Percentiles rank a stretch among this genome's conserved stretches.
phyloP scores from a whole-genome alignment of 306 rosid genomes.

The Senna siamea region DNA sequence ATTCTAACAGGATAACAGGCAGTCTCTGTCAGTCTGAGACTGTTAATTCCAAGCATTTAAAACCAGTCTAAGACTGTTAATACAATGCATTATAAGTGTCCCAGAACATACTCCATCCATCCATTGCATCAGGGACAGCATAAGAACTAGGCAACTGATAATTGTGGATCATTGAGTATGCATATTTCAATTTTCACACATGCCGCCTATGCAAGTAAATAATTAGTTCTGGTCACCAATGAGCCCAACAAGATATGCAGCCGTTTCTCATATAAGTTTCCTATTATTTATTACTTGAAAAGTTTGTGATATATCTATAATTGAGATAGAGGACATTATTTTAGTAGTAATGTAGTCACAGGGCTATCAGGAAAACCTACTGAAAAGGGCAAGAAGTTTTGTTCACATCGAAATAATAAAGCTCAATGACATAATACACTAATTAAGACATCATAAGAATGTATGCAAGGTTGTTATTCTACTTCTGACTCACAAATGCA shows the following conservation, averaged over 20 bases:
- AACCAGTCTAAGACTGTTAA: too few species aligned
- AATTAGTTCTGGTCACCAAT: not conserved
- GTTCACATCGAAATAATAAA: not conserved
- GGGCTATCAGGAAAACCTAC: not conserved
- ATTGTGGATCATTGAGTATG: not conserved
- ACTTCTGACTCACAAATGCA: not conserved
- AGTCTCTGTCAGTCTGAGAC: constrained; percentile 8
- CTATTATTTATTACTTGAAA: not conserved
- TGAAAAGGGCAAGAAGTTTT: not conserved
- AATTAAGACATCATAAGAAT: not conserved
- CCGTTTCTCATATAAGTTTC: not conserved
- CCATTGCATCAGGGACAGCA: not conserved
- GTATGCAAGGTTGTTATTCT: not conserved
- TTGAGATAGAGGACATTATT: not conserved
- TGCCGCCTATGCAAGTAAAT: not conserved
- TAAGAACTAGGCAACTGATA: not conserved
- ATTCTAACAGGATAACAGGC: constrained; percentile 3
- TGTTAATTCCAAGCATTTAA: not conserved
- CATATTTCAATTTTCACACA: not conserved
- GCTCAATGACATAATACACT: not conserved
- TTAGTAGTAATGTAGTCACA: not conserved
- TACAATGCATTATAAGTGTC: not conserved
- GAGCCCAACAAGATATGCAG: not conserved
- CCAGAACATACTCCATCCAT: not conserved
- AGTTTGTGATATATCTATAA: not conserved